Percentiles rank a stretch among this genome's conserved stretches.
phyloP scores from a whole-genome alignment of 1,284 basidiomycete genomes.

The Ganoderma boninense region DNA sequence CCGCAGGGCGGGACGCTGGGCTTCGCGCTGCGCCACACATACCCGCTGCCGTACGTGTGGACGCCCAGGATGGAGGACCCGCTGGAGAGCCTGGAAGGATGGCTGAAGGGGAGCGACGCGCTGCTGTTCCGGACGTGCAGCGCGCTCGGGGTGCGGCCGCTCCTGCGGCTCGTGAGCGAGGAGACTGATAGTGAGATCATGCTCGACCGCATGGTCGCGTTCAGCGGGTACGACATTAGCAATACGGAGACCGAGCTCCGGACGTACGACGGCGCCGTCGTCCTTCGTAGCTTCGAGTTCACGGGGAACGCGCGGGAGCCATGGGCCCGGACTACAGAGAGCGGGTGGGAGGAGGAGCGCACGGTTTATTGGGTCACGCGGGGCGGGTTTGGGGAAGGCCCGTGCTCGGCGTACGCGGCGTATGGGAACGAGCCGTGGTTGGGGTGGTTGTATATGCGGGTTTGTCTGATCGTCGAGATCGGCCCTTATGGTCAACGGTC shows the following conservation, averaged over 20 bases:
- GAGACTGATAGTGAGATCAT: neutral
- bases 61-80: neutral
- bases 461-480: neutral
- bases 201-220: neutral
- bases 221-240: neutral
- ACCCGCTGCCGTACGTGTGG: constrained; percentile 21
- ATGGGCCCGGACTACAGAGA: neutral
- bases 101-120: constrained; percentile 21
- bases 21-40: constrained; percentile 48
- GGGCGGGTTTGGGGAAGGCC: neutral
- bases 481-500: neutral
- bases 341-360: neutral
- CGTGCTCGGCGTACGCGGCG: neutral
- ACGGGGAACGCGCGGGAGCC: neutral
- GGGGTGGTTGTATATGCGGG: neutral
- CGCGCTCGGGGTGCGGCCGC: constrained; percentile 9
- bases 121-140: constrained; percentile 10
- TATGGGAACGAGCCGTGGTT: neutral
- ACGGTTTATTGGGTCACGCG: constrained; percentile 1
- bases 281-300: neutral
- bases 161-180: constrained; percentile 9
- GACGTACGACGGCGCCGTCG: neutral
- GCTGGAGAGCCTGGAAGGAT: neutral
- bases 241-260: neutral
- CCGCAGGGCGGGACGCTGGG: constrained; percentile 46